Evolutionary conservation across 768 basidiomycete genomes (phyloP), one percentile per base, ranked within the genome.

Genomic region (Imleria badia): DNA sequence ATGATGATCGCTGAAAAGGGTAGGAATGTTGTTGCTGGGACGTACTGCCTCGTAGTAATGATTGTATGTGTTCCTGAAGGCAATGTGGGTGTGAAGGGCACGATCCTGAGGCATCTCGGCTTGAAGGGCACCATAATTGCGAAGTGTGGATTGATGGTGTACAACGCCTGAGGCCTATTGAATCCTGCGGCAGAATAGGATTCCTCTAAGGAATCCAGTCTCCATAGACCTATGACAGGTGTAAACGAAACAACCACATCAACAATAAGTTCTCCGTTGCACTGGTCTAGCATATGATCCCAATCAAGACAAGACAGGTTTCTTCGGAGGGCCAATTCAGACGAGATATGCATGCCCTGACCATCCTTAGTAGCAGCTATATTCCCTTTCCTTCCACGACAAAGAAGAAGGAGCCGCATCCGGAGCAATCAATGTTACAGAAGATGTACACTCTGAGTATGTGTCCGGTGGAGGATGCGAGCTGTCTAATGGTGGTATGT

Each of bases 371-470:
- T 64, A 47, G 31, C 0, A 64, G 55, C 48, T 64, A 63, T 42
- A 64, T 54, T 0, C 48, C 53, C 26, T 60, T 63, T 3, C 33
- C 49, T 14, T 64, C 48, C 0, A 63, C 38, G 0, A 43, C 49
- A 22, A 63, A 64, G 29, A 60, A 64, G 7, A 58, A 63, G 0
- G 56, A 63, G 0, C 56, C 54, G 55, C 48, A 63, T 64, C 1
- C 23, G 0, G 0, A 56, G 51, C 34, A 63, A 62, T n/a, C n/a
- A n/a, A n/a, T n/a, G n/a, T n/a, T n/a, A n/a, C n/a, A n/a, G 15
- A 35, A 40, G 0, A 63, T 59, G 2, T 54, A 59, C 0, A 52
- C 23, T 10, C 15, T 44, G 2, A 61, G 30, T 1, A 5, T 3
- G 29, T 58, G 53, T 0, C 51, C 19, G 42, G 48, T 36, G 1